Evolutionary conservation across 2,329 filamentous ascomycete genomes (phyloP).

Genomic region (Talaromyces marneffei): DNA sequence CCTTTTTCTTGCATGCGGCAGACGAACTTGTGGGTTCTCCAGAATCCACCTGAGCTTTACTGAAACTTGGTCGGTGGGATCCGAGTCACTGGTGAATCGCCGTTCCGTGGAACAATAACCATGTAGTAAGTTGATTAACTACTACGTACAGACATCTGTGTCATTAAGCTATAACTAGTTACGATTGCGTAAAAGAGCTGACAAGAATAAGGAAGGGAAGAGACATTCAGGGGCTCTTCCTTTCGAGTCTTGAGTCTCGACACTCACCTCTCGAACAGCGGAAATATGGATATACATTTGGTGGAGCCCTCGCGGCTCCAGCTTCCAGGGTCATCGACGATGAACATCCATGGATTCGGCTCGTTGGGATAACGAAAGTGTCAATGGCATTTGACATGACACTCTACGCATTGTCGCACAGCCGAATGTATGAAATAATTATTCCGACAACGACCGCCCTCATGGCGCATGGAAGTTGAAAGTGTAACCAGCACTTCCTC

Average conservation of each 20-base stretch:
- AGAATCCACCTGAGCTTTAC: not conserved
- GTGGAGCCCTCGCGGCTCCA: not conserved
- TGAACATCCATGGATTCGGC: not conserved
- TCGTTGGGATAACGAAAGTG: not conserved
- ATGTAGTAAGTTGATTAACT: too few relatives aligned
- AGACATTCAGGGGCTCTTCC: not conserved
- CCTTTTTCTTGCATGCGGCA: not conserved
- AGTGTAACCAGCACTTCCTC: not conserved
- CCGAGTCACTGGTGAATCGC: not conserved
- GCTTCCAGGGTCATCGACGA: not conserved
- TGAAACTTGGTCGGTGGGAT: slow-evolving; percentile 1
- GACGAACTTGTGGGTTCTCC: not conserved
- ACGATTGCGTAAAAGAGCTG: not conserved
- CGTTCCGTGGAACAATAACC: not conserved
- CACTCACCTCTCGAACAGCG: not conserved
- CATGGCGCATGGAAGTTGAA: not conserved
- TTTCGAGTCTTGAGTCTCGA: not conserved
- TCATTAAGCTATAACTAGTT: too few relatives aligned
- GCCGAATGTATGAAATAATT: not conserved
- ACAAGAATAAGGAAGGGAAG: not conserved
- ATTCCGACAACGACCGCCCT: not conserved
- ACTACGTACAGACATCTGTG: too few relatives aligned
- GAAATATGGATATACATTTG: not conserved
- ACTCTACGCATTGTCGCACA: not conserved
- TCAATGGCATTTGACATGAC: not conserved